These are phyloP conservation scores for Venturia carpophila DNA, from an alignment of 2,329 filamentous ascomycete species.

Conservation along the genomic window DNA sequence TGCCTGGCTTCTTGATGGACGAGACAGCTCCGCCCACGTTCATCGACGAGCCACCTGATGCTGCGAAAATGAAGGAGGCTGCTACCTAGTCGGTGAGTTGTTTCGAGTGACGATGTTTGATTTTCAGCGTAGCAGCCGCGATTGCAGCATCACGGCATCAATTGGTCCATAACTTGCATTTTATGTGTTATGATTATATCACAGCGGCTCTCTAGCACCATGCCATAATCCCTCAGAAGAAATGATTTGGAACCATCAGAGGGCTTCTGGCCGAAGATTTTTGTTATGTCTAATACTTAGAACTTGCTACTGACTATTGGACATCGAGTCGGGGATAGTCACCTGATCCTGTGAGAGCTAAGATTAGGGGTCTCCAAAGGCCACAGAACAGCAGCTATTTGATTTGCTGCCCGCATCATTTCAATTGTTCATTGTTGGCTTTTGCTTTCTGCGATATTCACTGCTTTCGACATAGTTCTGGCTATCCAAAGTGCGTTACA, in stretches of 20 bases:
- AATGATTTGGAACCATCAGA: neutral
- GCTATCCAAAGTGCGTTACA: neutral
- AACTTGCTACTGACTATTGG: too few species aligned
- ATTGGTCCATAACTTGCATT: neutral
- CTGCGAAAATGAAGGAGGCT: conserved; percentile 73
- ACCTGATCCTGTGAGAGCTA: neutral
- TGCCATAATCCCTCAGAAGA: neutral
- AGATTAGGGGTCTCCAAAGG: too few species aligned
- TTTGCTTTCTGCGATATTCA: neutral
- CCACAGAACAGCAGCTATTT: too few species aligned
- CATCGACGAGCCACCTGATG: conserved; percentile 80
- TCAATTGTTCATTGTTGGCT: neutral
- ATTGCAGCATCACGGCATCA: neutral
- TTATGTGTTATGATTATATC: neutral
- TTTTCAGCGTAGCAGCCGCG: neutral
- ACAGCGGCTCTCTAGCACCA: neutral
- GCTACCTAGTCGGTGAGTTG: conserved; percentile 32
- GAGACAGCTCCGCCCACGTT: conserved; percentile 73
- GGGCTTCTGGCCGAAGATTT: too few species aligned
- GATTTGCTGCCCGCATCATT: too few species aligned
- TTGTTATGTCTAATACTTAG: too few species aligned
- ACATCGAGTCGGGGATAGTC: too few species aligned
- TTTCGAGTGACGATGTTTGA: neutral
- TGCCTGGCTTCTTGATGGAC: conserved; percentile 85
- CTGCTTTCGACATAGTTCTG: neutral